Percentiles rank a stretch among this genome's conserved stretches.
Evolutionary conservation across 2,329 filamentous ascomycete species (phyloP).

Genomic region (Stemphylium beticola): DNA sequence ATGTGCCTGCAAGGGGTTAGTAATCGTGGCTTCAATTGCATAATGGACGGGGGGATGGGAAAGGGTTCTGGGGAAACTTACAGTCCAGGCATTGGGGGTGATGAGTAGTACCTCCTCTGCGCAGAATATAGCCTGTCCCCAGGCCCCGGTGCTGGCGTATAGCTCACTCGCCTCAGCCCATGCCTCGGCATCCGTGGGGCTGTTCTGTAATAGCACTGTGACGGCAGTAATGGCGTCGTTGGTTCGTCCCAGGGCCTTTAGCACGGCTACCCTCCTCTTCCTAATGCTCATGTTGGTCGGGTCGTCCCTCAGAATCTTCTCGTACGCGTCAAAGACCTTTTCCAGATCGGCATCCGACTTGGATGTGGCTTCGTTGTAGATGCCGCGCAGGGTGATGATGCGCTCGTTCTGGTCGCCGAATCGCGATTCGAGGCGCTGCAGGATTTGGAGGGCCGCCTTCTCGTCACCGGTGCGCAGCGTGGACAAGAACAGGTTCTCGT

Average conservation of each 20-base stretch:
- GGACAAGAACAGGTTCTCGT: slow-evolving; percentile 85
- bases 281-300: slow-evolving; percentile 82
- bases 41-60: slow-evolving; percentile 10
- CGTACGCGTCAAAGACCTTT: slow-evolving; percentile 76
- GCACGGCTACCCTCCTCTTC: slow-evolving; percentile 81
- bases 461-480: slow-evolving; percentile 87
- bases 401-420: slow-evolving; percentile 87
- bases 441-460: slow-evolving; percentile 73
- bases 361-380: slow-evolving; percentile 85
- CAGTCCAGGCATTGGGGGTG: slow-evolving; percentile 93
- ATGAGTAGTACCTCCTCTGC: slow-evolving; percentile 89
- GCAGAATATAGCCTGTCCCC: slow-evolving; percentile 82
- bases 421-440: slow-evolving; percentile 76
- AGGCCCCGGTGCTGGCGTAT: slow-evolving; percentile 80
- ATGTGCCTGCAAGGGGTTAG: slow-evolving; percentile 68
- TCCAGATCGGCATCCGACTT: slow-evolving; percentile 69
- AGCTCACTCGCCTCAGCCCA: slow-evolving; percentile 92
- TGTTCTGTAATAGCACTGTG: slow-evolving; percentile 77
- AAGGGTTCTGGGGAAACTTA: slow-evolving; percentile 52
- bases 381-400: slow-evolving; percentile 79
- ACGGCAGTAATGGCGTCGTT: slow-evolving; percentile 77
- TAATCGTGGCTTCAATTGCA: background rate
- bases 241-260: slow-evolving; percentile 73
- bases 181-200: slow-evolving; percentile 87
- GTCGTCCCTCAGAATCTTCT: slow-evolving; percentile 74